These are phyloP conservation scores for Xenoacremonium recifei DNA, from an alignment of 2,329 filamentous ascomycete genomes.

Conservation along the genomic window DNA sequence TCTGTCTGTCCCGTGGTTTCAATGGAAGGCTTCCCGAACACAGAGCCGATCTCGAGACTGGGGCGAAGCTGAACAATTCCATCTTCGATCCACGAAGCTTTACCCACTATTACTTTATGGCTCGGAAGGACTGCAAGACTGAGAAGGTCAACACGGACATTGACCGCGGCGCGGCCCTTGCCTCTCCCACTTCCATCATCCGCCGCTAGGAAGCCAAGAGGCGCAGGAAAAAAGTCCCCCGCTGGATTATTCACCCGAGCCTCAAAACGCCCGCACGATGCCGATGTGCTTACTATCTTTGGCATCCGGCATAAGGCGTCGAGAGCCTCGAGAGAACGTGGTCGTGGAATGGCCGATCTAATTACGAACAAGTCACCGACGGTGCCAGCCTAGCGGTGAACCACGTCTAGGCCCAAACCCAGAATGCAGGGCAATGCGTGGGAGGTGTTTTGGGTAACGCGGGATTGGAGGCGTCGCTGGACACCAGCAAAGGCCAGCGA, in stretches of 20 bases:
- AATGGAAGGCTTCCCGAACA: too few species aligned
- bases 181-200: too few species aligned
- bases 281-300: background rate
- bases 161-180: too few species aligned
- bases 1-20: too few species aligned
- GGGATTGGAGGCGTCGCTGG: conserved; percentile 9
- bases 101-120: too few species aligned
- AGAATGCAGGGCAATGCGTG: conserved; percentile 2
- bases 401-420: background rate
- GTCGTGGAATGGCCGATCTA: background rate
- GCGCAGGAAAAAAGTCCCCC: too few species aligned
- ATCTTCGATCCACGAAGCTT: too few species aligned
- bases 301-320: background rate
- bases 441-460: conserved; percentile 3
- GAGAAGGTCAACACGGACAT: too few species aligned
- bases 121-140: too few species aligned
- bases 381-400: background rate
- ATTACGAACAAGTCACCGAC: background rate
- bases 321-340: background rate
- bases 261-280: background rate
- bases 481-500: conserved; percentile 15
- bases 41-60: background rate
- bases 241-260: background rate
- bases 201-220: too few species aligned
- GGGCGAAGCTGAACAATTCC: background rate